Base-by-base conservation (phyloP, 805 yeast species). In the Wickerhamiella azymoides region DNA sequence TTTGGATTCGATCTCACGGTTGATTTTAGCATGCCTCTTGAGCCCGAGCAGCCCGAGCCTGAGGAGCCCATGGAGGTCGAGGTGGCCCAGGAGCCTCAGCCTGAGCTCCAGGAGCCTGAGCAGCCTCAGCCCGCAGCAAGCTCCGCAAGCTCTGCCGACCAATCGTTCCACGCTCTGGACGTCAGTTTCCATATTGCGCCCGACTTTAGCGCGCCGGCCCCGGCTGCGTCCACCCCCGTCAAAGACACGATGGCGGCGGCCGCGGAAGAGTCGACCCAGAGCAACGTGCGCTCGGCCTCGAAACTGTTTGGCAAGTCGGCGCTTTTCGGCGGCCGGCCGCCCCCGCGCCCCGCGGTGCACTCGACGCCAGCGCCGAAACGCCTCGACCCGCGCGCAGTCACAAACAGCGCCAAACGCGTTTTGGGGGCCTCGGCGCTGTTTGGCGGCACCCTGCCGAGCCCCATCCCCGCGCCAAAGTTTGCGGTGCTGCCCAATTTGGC, bases 1-100 rank as follows among this genome's bases (percentile, higher is more conserved):
- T 41, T 41, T 41, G 44, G 44, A 7, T 41, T 41, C 10, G 44
- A 41, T 30, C 25, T 41, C 25, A 41, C 44, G 8, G 38, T 37
- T 7, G 39, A 41, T n/a, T 41, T 41, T 21, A 37, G 25, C 33
- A 30, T 30, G 33, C 33, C 33, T 9, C 17, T 17, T 7, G 43
- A 40, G 37, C 25, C 19, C 9, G 26, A 28, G 26, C 26, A 39
- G 14, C 26, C 8, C 26, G n/a, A 36, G 25, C 16, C 10, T 13
- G 39, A 36, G 21, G 26, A 5, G 16, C 25, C 18, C 19, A 6
- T 10, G 11, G 17, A 16, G 37, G 5, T 24, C 6, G 32, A 35
- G 37, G 37, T 10, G 4, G 19, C 16, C 4, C 37, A 35, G 16
- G 19, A n/a, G n/a, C n/a, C n/a, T n/a, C n/a, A n/a, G n/a, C n/a